Conservation (phyloP, 495 filamentous ascomycete genomes). For the Aspergillus sparsus region DNA sequence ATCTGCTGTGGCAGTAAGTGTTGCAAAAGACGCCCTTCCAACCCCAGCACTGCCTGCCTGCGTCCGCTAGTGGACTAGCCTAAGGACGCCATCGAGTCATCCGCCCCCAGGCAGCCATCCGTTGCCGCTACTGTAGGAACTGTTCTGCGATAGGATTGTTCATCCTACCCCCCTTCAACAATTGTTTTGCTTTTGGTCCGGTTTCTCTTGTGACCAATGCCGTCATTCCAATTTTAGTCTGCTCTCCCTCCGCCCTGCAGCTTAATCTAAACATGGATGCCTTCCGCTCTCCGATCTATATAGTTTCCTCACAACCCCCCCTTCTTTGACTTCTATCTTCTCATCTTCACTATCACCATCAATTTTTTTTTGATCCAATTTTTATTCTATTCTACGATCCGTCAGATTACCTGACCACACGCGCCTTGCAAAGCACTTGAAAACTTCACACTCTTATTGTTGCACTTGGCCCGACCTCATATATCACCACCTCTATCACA, state of each 20-base stretch:
- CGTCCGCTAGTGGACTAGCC: conserved; percentile 13
- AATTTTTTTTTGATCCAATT: not conserved
- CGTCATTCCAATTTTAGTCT: conserved; percentile 18
- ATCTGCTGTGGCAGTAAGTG: conserved; percentile 1
- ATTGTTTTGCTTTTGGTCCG: conserved; percentile 1
- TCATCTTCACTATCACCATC: conserved; percentile 6
- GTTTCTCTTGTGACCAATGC: conserved; percentile 24
- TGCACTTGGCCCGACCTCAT: not conserved
- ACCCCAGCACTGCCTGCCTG: conserved; percentile 17
- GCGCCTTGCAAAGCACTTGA: not conserved
- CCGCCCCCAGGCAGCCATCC: conserved; percentile 19
- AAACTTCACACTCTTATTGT: not conserved
- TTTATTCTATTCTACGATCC: not conserved
- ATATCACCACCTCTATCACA: not conserved
- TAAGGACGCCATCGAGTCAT: conserved; percentile 16
- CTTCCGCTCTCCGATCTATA: conserved; percentile 14
- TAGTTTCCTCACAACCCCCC: conserved; percentile 8
- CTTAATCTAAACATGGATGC: conserved; percentile 17
- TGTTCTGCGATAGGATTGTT: not conserved
- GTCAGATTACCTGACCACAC: not conserved
- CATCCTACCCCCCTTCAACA: not conserved
- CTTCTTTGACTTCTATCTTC: not conserved
- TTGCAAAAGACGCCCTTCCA: conserved; percentile 10
- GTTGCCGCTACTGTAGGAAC: conserved; percentile 18
- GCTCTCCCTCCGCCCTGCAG: not conserved